Percentiles rank a stretch among this genome's conserved stretches.
Evolutionary conservation across 495 filamentous ascomycete genomes (phyloP).

Genomic region (Haplographium delicatum): DNA sequence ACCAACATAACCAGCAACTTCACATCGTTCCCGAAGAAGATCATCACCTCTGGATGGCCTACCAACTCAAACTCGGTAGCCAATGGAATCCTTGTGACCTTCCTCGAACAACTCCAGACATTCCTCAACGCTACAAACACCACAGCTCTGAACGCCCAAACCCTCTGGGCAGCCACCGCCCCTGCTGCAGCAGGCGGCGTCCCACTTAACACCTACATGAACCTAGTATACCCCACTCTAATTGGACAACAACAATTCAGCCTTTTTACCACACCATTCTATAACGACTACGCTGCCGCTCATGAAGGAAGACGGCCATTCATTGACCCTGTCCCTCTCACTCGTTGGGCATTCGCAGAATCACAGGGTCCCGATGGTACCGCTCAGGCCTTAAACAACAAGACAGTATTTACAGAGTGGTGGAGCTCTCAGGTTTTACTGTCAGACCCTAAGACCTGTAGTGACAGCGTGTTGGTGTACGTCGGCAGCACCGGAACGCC

Average conservation of each 20-base stretch:
- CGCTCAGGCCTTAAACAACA: conserved; percentile 39
- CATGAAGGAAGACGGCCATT: conserved; percentile 46
- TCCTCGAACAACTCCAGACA: conserved; percentile 36
- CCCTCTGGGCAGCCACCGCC: conserved; percentile 35
- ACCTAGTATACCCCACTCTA: conserved; percentile 44
- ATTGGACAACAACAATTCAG: conserved; percentile 47
- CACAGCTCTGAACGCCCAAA: conserved; percentile 31
- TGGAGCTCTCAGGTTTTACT: conserved; percentile 41
- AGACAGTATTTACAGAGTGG: conserved; percentile 49
- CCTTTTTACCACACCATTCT: conserved; percentile 45
- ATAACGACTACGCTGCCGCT: conserved; percentile 43
- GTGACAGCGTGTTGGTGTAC: conserved; percentile 37
- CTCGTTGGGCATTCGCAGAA: conserved; percentile 50
- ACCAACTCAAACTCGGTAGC: conserved; percentile 25
- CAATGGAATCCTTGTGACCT: conserved; percentile 30
- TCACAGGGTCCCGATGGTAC: conserved; percentile 4
- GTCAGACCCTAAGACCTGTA: conserved; percentile 30
- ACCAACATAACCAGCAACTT: conserved; percentile 36
- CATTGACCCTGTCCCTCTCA: conserved; percentile 48
- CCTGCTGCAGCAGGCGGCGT: conserved; percentile 26
- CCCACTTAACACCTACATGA: conserved; percentile 29
- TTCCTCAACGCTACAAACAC: conserved; percentile 33
- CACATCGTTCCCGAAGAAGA: conserved; percentile 38
- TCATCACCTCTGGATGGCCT: conserved; percentile 36
- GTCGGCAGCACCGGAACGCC: conserved; percentile 24